Percentiles rank a stretch among this genome's conserved stretches.
Evolutionary conservation across 306 rosid species (phyloP).

Genomic region (Abrus precatorius): DNA sequence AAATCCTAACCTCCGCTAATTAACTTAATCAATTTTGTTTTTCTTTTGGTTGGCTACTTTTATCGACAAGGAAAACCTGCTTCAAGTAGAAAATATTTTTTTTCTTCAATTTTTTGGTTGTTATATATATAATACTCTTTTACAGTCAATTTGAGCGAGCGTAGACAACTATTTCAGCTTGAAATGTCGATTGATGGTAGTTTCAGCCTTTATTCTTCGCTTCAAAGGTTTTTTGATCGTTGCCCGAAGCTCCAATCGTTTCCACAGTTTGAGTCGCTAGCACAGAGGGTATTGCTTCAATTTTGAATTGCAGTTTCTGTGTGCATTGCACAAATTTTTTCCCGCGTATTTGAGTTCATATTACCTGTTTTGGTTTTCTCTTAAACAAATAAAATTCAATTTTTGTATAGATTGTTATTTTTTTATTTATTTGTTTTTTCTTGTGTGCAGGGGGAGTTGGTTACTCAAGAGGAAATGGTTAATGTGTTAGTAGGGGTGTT

Average conservation of each 20-base stretch:
- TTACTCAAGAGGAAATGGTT: slow-evolving; percentile 76
- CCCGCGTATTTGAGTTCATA: background rate
- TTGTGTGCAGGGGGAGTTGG: slow-evolving; percentile 57
- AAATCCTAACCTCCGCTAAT: background rate
- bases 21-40: background rate
- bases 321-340: background rate
- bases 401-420: background rate
- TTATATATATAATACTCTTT: slow-evolving; percentile 9
- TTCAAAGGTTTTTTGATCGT: slow-evolving; percentile 73
- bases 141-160: slow-evolving; percentile 14
- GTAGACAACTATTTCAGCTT: slow-evolving; percentile 31
- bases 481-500: slow-evolving; percentile 65
- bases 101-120: background rate
- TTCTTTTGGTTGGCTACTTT: background rate
- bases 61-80: background rate
- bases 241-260: slow-evolving; percentile 71
- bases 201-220: slow-evolving; percentile 63
- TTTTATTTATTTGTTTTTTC: background rate
- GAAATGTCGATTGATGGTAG: slow-evolving; percentile 81
- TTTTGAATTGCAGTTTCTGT: background rate
- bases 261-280: slow-evolving; percentile 52
- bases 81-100: background rate
- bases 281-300: slow-evolving; percentile 53
- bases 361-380: too few relatives aligned
- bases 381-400: too few relatives aligned